These are phyloP conservation scores for Butyriboletus appendiculatus DNA, from an alignment of 1,284 basidiomycete genomes.

Conservation along the genomic window DNA sequence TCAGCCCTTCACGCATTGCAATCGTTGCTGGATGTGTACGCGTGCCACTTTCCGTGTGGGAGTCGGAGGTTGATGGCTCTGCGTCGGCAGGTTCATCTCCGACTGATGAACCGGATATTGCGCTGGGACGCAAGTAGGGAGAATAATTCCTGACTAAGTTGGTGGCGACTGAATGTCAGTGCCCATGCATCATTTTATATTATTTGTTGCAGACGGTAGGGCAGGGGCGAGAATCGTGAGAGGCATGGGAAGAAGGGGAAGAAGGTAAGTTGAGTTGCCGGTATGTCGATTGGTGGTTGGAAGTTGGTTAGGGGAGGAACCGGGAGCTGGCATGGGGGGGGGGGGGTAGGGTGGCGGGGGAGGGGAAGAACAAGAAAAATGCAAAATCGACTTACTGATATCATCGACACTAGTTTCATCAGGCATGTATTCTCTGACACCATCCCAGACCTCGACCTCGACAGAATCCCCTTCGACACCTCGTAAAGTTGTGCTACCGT, in stretches of 20 bases:
- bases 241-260: conserved; percentile 28
- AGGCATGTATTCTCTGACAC: conserved; percentile 67
- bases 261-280: conserved; percentile 27
- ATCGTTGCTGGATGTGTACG: conserved; percentile 65
- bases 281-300: conserved; percentile 27
- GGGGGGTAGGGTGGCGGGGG: conserved; percentile 23
- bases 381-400: conserved; percentile 62
- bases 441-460: conserved; percentile 59
- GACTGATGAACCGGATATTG: conserved; percentile 14
- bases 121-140: conserved; percentile 71
- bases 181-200: conserved; percentile 31
- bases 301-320: conserved; percentile 20
- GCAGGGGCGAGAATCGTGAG: conserved; percentile 25
- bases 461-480: conserved; percentile 56
- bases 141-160: conserved; percentile 92
- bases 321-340: conserved; percentile 7
- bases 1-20: conserved; percentile 62
- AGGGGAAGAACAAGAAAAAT: conserved; percentile 22
- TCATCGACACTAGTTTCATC: conserved; percentile 64
- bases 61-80: conserved; percentile 1
- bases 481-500: conserved; percentile 35
- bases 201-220: conserved; percentile 23
- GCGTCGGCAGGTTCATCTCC: conserved; percentile 5
- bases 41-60: conserved; percentile 42
- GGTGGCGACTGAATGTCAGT: conserved; percentile 76